Percentiles rank a stretch among this genome's conserved stretches.
These are phyloP conservation scores for Didymella arachidicola DNA, from an alignment of 2,329 filamentous ascomycete species.

Conservation along the genomic window DNA sequence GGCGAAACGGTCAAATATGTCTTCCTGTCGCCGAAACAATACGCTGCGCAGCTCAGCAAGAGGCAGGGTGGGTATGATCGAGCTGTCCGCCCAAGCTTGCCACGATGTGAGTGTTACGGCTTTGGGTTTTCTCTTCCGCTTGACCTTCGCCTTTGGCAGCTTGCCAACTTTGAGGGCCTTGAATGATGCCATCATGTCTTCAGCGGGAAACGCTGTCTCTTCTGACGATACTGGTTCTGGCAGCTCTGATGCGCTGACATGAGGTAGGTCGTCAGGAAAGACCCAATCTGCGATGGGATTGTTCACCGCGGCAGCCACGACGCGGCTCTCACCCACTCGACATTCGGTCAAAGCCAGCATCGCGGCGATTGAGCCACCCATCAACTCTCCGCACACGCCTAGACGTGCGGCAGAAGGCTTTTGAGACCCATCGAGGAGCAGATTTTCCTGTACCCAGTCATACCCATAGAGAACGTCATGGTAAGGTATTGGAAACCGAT, in stretches of 20 bases:
- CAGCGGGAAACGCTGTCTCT: conserved; percentile 42
- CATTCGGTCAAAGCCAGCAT: conserved; percentile 62
- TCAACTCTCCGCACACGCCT: conserved; percentile 57
- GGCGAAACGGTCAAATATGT: conserved; percentile 60
- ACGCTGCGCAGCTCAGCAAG: conserved; percentile 46
- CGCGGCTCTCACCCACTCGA: conserved; percentile 48
- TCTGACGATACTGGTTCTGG: conserved; percentile 42
- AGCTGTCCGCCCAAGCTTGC: conserved; percentile 38
- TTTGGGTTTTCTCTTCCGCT: conserved; percentile 30
- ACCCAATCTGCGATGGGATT: conserved; percentile 60
- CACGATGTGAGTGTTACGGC: conserved; percentile 35
- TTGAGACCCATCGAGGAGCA: conserved; percentile 35
- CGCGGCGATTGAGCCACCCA: conserved; percentile 58
- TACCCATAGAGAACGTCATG: conserved; percentile 58
- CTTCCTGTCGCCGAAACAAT: conserved; percentile 53
- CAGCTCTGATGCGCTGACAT: conserved; percentile 29
- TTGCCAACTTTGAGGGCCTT: conserved; percentile 15
- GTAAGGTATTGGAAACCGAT: conserved; percentile 55
- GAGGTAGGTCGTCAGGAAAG: conserved; percentile 47
- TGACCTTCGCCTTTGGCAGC: conserved; percentile 17
- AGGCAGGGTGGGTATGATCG: conserved; percentile 36
- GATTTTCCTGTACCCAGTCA: conserved; percentile 57
- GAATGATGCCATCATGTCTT: conserved; percentile 32
- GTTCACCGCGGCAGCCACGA: conserved; percentile 57
- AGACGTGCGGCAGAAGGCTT: conserved; percentile 44